Base-by-base conservation (phyloP, 176 grass and related monocot species). In the Oryza australiensis region DNA sequence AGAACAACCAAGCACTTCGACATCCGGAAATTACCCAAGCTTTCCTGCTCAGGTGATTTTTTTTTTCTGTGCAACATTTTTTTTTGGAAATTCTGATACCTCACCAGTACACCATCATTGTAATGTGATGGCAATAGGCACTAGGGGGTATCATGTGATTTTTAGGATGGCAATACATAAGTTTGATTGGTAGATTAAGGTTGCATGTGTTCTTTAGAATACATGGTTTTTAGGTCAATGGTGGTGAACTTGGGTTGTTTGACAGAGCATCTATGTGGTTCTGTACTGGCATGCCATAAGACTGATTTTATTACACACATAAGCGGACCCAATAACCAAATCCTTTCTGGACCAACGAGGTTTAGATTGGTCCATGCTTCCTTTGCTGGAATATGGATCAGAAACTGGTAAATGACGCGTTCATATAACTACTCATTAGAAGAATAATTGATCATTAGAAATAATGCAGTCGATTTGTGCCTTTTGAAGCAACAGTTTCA, bases 31-130 rank as follows among this genome's bases (percentile, higher is more conserved):
- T 43, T 10, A 48, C 3, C 68, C 60, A 67, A 12, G n/a, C 30
- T 68, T 67, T 29, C 71, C 80, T 51, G 11, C 12, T 32, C 34
- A 84, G 87, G 87, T 86, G 41, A 53, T 34, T 72, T 76, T 49
- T 28, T 46, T 80, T 33, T 66, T 66, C 53, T 37, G 65, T 30
- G 18, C 23, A 57, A 5, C 28, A 40, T 26, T 62, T 7, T 59
- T 23, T 23, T 59, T 3, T 3, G 4, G 4, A 32, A 55, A 40
- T n/a, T 68, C 7, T 86, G 29, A 28, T 60, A 42, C 28, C 7
- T 20, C 46, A 63, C 51, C 65, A 2, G 20, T 32, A 42, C 41
- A 14, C 13, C 30, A 24, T 70, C 46, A 5, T 55, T 73, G 11
- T 42, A 20, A n/a, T 33, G 49, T 27, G 72, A 53, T n/a, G 15